Evolutionary conservation across 148 eudicot genomes (phyloP), one percentile per base, ranked within the genome.

Genomic region (Camellia granthamiana): DNA sequence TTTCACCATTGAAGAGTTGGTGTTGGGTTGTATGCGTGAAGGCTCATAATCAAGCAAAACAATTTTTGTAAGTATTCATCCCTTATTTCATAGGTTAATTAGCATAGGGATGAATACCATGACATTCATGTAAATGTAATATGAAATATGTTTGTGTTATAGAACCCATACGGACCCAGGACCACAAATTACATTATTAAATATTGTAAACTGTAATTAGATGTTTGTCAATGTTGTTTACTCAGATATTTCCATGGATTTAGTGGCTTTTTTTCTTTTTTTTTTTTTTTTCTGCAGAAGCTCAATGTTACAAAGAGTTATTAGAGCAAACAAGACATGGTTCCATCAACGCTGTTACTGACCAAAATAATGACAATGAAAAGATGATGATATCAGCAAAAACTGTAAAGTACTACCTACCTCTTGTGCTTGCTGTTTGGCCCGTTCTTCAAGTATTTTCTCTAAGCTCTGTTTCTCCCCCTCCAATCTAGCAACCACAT

Each of bases 401-500:
- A 54, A 54, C 4, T 5, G 5, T 13, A 0, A 30, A 58, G 77
- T 47, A 60, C 62, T 79, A 90, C 99, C 62, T 79, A 90, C 99
- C 99, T 96, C 99, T 47, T 81, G 91, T 46, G 90, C 95, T 78
- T 94, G 98, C 84, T 93, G 99, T 83, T 90, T 93, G 71, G 97
- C 95, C 55, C 93, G 91, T 84, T 92, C 99, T 81, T 96, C 95
- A 55, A 96, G 90, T 78, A 93, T 93, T 87, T 94, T 93, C 88
- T 93, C 94, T 76, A 96, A 84, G 86, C 99, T 96, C 88, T 89
- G 90, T 77, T 93, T 93, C 93, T 96, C 99, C 44, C 99, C 99
- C 84, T 96, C 99, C 86, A 96, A 88, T 79, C 89, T 90, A 67
- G 99, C 99, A 77, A 96, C 95, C 65, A 86, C 75, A 83, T 96